A percentile compares a stretch with the other conserved stretches of the same genome.
These are phyloP conservation scores for Parmelia sp. DNA, from an alignment of 495 filamentous ascomycete species.

Conservation along the genomic window DNA sequence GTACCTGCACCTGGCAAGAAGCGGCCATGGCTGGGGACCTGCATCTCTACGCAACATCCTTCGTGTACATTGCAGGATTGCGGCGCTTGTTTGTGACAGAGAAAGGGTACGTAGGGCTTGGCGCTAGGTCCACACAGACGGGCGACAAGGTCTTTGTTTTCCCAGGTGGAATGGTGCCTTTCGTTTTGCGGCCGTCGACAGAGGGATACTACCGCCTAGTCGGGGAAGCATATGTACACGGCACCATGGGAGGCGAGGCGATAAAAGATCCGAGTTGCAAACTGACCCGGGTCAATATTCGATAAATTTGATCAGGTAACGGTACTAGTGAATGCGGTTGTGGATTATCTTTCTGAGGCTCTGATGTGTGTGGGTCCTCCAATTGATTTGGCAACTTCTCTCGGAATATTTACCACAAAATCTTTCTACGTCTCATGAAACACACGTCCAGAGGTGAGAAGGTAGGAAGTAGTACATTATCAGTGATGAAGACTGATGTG, in stretches of 20 bases:
- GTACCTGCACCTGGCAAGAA: neutral
- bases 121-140: neutral
- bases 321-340: too few species aligned
- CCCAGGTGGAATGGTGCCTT: slow-evolving; percentile 7
- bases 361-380: too few species aligned
- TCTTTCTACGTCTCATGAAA: too few species aligned
- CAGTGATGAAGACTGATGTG: too few species aligned
- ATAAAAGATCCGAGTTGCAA: neutral
- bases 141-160: neutral
- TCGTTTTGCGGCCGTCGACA: slow-evolving; percentile 12
- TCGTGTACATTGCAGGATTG: neutral
- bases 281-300: too few species aligned
- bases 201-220: slow-evolving; percentile 10
- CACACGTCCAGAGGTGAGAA: too few species aligned
- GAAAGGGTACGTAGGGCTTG: neutral
- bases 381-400: too few species aligned
- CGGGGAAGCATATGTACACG: slow-evolving; percentile 24
- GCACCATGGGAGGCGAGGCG: slow-evolving; percentile 24
- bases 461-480: too few species aligned
- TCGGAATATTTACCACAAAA: too few species aligned
- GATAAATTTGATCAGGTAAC: too few species aligned
- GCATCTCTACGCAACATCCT: neutral
- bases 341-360: too few species aligned
- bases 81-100: neutral
- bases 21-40: neutral